These are phyloP conservation scores for Talaromyces sp. DNA, from an alignment of 2,329 filamentous ascomycete genomes.

Conservation along the genomic window DNA sequence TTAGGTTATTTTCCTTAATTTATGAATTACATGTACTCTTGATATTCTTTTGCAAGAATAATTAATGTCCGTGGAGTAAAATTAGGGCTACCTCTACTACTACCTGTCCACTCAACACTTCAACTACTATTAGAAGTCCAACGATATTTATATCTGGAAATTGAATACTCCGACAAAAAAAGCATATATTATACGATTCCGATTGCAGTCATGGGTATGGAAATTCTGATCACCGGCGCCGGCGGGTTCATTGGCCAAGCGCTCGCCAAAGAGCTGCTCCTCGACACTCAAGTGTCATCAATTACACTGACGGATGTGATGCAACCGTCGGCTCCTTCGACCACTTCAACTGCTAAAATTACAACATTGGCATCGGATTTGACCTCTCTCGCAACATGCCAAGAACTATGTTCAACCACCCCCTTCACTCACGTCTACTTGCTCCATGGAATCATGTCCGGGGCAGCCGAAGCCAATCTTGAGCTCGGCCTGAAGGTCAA, in stretches of 20 bases:
- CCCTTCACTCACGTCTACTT: conserved; percentile 5
- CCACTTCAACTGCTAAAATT: not conserved
- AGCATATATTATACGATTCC: no score
- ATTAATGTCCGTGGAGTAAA: not conserved
- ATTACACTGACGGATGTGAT: conserved; percentile 3
- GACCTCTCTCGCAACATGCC: not conserved
- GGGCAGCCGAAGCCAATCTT: conserved; percentile 2
- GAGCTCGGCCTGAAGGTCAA: conserved; percentile 5
- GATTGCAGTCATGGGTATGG: not conserved
- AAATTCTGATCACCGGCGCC: conserved; percentile 5
- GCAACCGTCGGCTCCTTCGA: not conserved
- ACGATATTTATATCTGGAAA: not conserved
- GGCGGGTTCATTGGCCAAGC: conserved; percentile 8
- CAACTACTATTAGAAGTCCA: not conserved
- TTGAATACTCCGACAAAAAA: not conserved
- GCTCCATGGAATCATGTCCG: conserved; percentile 6
- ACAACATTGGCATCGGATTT: not conserved
- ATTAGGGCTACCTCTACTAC: not conserved
- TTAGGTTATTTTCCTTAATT: not conserved
- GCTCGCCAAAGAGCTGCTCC: not conserved
- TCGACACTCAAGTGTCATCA: conserved; percentile 2
- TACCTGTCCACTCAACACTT: not conserved
- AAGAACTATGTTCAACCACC: not conserved
- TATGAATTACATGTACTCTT: not conserved
- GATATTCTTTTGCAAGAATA: not conserved